Base-by-base conservation (phyloP, 2,329 filamentous ascomycete species). In the Cladosporium cucumerinum region DNA sequence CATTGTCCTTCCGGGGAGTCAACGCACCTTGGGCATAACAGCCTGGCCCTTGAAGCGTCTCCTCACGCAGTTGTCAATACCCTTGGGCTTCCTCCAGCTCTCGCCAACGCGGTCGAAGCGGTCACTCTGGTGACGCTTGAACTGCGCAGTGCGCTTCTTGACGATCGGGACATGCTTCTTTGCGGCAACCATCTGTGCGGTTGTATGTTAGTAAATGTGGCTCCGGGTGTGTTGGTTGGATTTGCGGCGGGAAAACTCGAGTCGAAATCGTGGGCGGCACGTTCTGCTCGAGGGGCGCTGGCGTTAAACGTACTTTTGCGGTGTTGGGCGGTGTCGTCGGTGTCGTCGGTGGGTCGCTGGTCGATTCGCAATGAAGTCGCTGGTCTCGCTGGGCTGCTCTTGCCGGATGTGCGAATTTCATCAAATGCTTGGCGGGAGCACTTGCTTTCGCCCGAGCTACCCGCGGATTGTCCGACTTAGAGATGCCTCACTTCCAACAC, bases 151-250 rank as follows among this genome's bases (percentile, higher is more conserved):
- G 96, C 93, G 93, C 93, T 99, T 99, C 92, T 99, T 99, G 81
- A 99, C 92, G 88, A 99, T 99, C 79, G 93, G 90, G 81, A 98
- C 89, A 85, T 98, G 95, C 88, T 96, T 96, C 91, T 96, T 96
- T 84, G 94, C 91, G 90, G 93, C 88, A 87, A 94, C 93, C 95
- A 98, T 98, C 93, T 94, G 72, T 66, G 66, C 54, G 54, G 57
- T 36, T 43, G 39, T 3, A 18, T 65, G 67, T 67, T 64, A 63
- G 66, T 66, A 30, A 48, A 46, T 5, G 39, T 63, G 34, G 52
- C 21, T 61, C 54, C 51, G 51, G 51, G 32, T 23, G 30, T 25
- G 28, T 34, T 34, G 6, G 32, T 43, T 60, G 57, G 60, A 36
- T 36, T 55, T 60, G 26, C 18, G 36, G 46, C 36, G 61, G 10